A percentile compares a stretch with the other conserved stretches of the same genome.
phyloP scores from a whole-genome alignment of 1,284 basidiomycete species.

The Schizophyllum commune region DNA sequence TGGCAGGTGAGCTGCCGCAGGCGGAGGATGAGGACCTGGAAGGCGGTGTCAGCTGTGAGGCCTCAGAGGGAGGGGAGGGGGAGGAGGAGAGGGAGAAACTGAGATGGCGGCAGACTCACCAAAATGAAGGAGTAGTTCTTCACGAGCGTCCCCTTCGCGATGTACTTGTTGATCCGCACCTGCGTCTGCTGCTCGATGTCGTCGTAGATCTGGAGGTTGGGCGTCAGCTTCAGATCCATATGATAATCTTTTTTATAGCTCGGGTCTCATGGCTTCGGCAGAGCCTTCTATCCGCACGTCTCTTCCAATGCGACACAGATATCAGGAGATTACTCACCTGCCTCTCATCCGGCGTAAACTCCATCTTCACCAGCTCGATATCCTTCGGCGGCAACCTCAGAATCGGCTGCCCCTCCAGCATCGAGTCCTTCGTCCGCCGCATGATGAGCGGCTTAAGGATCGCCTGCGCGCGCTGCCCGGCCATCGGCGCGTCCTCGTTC shows the following conservation, averaged over 20 bases:
- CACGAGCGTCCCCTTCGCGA: conserved; percentile 45
- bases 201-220: conserved; percentile 46
- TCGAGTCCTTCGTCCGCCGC: conserved; percentile 54
- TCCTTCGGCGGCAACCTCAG: conserved; percentile 51
- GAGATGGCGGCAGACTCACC: not conserved
- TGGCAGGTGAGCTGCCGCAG: conserved; percentile 61
- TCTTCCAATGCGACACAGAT: too few species aligned
- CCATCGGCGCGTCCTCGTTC: conserved; percentile 43
- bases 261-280: too few species aligned
- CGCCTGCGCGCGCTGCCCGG: conserved; percentile 52
- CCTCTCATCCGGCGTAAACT: conserved; percentile 58
- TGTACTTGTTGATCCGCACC: conserved; percentile 49
- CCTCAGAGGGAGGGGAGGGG: too few species aligned
- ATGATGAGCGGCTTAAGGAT: conserved; percentile 53
- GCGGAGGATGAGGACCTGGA: conserved; percentile 58
- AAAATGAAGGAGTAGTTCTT: conserved; percentile 42
- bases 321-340: too few species aligned
- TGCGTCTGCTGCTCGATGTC: conserved; percentile 47
- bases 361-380: conserved; percentile 47
- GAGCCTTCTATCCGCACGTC: too few species aligned
- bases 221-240: not conserved
- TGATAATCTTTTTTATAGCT: too few species aligned
- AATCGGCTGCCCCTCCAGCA: conserved; percentile 51
- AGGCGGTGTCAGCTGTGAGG: not conserved
- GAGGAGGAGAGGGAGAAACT: not conserved